Conservation (phyloP, 1,139 yeast genomes). For the Protomyces gravidus region DNA sequence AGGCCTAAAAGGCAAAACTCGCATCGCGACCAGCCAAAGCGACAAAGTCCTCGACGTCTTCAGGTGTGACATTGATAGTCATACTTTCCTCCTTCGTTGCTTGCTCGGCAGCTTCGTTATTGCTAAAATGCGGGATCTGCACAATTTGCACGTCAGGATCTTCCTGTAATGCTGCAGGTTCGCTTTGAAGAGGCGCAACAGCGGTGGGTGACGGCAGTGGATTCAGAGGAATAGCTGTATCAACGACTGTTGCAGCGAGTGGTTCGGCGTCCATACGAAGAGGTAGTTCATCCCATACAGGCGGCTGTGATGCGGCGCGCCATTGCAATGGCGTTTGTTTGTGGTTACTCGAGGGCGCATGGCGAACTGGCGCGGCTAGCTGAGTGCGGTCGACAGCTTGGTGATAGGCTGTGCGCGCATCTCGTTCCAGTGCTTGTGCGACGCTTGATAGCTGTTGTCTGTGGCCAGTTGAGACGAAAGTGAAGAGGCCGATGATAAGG, state of each 20-base stretch:
- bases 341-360: no score
- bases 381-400: neutral
- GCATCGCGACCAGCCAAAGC: neutral
- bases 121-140: neutral
- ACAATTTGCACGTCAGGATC: neutral
- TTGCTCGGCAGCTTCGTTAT: neutral
- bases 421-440: neutral
- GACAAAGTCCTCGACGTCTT: neutral
- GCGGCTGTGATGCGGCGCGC: neutral
- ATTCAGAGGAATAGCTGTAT: neutral
- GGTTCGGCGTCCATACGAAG: neutral
- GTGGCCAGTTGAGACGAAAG: neutral
- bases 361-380: no score
- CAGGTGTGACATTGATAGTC: neutral
- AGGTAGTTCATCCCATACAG: neutral
- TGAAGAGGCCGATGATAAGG: neutral
- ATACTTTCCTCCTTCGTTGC: neutral
- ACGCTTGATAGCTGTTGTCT: neutral
- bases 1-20: neutral
- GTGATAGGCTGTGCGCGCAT: neutral
- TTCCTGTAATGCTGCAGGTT: neutral
- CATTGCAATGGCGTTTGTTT: neutral
- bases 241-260: neutral
- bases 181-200: neutral
- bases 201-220: slow-evolving; percentile 1